Conservation (phyloP, 2,329 filamentous ascomycete species). For the Berkeleyomyces rouxiae region DNA sequence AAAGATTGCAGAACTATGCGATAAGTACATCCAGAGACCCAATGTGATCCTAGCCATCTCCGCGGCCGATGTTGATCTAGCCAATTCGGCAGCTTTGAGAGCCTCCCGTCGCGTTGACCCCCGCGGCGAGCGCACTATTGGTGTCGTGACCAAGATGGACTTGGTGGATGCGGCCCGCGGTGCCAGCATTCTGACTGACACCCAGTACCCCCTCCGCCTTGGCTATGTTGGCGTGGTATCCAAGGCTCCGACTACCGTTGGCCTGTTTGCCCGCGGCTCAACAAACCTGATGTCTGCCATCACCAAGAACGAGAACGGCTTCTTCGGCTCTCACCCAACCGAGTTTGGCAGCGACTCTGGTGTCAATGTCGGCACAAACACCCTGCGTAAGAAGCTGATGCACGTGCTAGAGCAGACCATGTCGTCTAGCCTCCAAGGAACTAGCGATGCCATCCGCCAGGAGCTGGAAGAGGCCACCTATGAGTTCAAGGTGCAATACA, state of each 20-base stretch:
- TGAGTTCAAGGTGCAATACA: slow-evolving; percentile 99
- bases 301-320: slow-evolving; percentile 72
- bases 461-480: slow-evolving; percentile 95
- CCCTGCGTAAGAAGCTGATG: slow-evolving; percentile 89
- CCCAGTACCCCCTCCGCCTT: slow-evolving; percentile 84
- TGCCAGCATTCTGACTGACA: slow-evolving; percentile 62
- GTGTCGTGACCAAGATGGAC: slow-evolving; percentile 99
- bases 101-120: slow-evolving; percentile 87
- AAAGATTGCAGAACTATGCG: slow-evolving; percentile 88
- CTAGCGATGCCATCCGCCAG: slow-evolving; percentile 80
- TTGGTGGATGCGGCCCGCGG: slow-evolving; percentile 74
- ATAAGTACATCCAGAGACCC: slow-evolving; percentile 92
- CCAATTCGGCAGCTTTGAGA: slow-evolving; percentile 83
- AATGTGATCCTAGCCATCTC: slow-evolving; percentile 97
- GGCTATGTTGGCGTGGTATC: slow-evolving; percentile 94
- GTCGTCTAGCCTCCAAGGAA: slow-evolving; percentile 78
- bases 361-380: slow-evolving; percentile 67
- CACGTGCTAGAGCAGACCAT: slow-evolving; percentile 92
- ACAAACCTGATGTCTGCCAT: slow-evolving; percentile 69
- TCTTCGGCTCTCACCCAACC: slow-evolving; percentile 65
- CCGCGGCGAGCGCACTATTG: slow-evolving; percentile 86
- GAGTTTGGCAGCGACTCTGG: slow-evolving; percentile 62
- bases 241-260: slow-evolving; percentile 50
- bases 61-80: slow-evolving; percentile 89
- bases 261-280: slow-evolving; percentile 70